Evolutionary conservation across 2,329 filamentous ascomycete species (phyloP).

Genomic region (Phialophora verrucosa): DNA sequence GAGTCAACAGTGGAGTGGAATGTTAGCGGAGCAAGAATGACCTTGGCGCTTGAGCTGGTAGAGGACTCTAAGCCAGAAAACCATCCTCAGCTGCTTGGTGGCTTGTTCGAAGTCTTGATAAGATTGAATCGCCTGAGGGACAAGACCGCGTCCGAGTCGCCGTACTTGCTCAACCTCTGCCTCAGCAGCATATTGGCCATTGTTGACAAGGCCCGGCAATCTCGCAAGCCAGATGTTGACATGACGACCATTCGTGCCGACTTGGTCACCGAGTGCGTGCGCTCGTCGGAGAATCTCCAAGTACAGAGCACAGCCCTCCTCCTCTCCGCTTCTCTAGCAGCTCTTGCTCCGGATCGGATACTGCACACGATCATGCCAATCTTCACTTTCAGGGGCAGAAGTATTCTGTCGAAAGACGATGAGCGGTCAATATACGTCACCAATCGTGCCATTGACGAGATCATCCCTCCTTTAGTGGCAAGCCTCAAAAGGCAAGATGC

Average conservation of each 20-base stretch:
- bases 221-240: conserved; percentile 67
- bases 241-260: conserved; percentile 83
- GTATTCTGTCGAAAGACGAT: conserved; percentile 87
- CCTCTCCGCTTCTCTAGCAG: conserved; percentile 83
- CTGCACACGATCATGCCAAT: conserved; percentile 98
- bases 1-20: conserved; percentile 27
- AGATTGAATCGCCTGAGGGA: conserved; percentile 85
- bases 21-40: conserved; percentile 47
- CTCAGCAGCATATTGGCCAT: conserved; percentile 83
- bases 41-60: conserved; percentile 85
- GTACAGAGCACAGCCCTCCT: conserved; percentile 92
- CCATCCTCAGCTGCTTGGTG: conserved; percentile 75
- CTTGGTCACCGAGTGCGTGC: conserved; percentile 89
- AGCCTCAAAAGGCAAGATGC: conserved; percentile 79
- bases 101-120: conserved; percentile 81
- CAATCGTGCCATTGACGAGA: conserved; percentile 88
- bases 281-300: conserved; percentile 87
- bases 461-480: conserved; percentile 87
- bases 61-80: conserved; percentile 77
- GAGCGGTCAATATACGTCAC: conserved; percentile 97
- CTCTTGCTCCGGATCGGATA: conserved; percentile 85
- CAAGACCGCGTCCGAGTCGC: conserved; percentile 81
- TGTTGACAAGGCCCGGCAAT: conserved; percentile 72
- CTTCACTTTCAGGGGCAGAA: conserved; percentile 96
- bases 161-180: conserved; percentile 86